Evolutionary conservation across 805 yeast species (phyloP), one percentile per base, ranked within the genome.

Genomic region (Saturnispora bothae): DNA sequence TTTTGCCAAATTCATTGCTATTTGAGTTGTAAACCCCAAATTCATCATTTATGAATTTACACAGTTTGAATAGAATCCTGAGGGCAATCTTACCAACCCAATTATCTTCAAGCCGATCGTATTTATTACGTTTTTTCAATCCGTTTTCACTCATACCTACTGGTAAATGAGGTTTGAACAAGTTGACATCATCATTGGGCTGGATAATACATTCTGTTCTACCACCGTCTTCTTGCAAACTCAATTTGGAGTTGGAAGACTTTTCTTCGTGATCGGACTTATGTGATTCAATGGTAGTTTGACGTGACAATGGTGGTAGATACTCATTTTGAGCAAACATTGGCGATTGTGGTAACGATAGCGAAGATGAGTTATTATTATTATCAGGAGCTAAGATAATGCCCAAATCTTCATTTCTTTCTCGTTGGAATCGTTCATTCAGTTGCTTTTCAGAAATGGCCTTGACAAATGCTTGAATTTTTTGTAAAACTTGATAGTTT

Each of bases 141-240:
- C 79, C 76, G 35, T 63, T 69, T 14, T 51, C 48, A 0, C 83
- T 71, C 83, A 78, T 75, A 3, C 84, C 83, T 1, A 65, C 54
- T 4, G 79, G 80, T 10, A 65, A 67, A 19, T 53, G 61, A 5
- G 82, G 76, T 38, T 71, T 54, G 15, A 31, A 26, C 27, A 61
- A 48, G 35, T 73, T 52, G 27, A 64, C 66, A 27, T 63, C 59
- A n/a, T 52, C 63, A 19, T 52, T 30, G 12, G 34, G 21, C 12
- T 19, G 5, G 8, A 45, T 26, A 8, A 27, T 20, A 2, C 34
- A 34, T 15, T 39, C 34, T 21, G 33, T 18, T 6, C 12, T 14
- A 16, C 14, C n/a, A 15, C 17, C 18, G 12, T 33, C 14, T 4
- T 27, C 34, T 25, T 28, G 25, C 30, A n/a, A 10, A 41, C 43